Evolutionary conservation across 1,284 basidiomycete genomes (phyloP), one percentile per base, ranked within the genome.

Genomic region (Ustilago tritici): DNA sequence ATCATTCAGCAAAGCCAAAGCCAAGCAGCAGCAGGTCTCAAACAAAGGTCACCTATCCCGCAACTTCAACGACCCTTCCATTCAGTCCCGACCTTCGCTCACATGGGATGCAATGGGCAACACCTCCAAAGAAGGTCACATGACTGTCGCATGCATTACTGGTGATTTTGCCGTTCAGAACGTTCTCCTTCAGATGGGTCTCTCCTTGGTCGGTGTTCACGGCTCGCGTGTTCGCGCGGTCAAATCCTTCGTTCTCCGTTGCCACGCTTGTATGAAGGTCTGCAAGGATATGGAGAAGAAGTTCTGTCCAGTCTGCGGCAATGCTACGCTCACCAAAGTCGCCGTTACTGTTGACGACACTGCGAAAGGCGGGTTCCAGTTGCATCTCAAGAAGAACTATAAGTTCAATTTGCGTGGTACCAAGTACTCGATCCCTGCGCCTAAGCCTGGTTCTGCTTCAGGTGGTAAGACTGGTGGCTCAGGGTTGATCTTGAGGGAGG

Each of bases 121-220:
- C 19, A 88, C 93, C 36, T 78, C 82, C 62, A 88, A 88, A 95
- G 85, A 95, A 11, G 74, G 68, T 1, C 75, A 68, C 64, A 73
- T 85, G 78, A 82, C 79, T 12, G 84, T 85, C 4, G 84, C 84
- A 0, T 84, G 83, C 64, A 84, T 99, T 93, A 99, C 97, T 2
- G 94, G 93, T 43, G 97, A 99, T 90, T 99, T 95, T 87, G 97
- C 97, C 15, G 97, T 99, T 91, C 97, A 99, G 88, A 99, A 99
- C 84, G 95, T 99, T 14, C 87, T 98, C 68, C 88, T 99, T 61
- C 95, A 98, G 86, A 97, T 99, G 93, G 93, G 93, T 0, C 88
- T 99, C 63, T 92, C 92, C 73, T 89, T 99, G 34, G 92, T 99
- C n/a, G 92, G 95, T 15, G 90, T 93, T 19, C 94, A 95, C 79